Conservation (phyloP, 306 rosid species). For the Gynostemma pentaphyllum region DNA sequence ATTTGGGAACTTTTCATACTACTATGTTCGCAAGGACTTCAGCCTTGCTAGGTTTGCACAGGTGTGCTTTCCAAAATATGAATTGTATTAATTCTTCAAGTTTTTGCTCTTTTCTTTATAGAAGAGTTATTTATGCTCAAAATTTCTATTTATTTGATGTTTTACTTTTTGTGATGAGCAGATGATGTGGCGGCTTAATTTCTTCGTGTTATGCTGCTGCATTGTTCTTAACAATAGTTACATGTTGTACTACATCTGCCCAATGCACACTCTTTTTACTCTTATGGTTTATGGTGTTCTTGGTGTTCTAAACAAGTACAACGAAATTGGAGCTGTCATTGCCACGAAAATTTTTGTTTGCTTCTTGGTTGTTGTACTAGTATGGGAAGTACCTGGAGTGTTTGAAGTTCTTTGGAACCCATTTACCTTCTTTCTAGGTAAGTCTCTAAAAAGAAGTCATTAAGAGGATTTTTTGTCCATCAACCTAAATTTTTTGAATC, state of each 20-base stretch:
- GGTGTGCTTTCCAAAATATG: slow-evolving; percentile 31
- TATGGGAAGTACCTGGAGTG: slow-evolving; percentile 96
- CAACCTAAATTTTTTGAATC: slow-evolving; percentile 1
- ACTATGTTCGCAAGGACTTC: slow-evolving; percentile 87
- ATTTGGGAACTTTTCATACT: slow-evolving; percentile 92
- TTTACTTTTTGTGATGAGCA: slow-evolving; percentile 29
- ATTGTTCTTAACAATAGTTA: slow-evolving; percentile 84
- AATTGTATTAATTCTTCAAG: neutral
- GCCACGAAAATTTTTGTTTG: slow-evolving; percentile 50
- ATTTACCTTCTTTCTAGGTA: slow-evolving; percentile 64
- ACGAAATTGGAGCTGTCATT: slow-evolving; percentile 67
- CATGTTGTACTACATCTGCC: slow-evolving; percentile 91
- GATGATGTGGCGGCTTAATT: slow-evolving; percentile 99
- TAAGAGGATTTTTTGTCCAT: neutral
- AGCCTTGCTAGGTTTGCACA: slow-evolving; percentile 84
- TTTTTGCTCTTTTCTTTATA: neutral
- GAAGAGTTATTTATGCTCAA: neutral
- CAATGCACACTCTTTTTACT: slow-evolving; percentile 96
- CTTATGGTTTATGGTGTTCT: slow-evolving; percentile 87
- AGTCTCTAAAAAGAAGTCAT: slow-evolving; percentile 13
- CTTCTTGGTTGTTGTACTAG: slow-evolving; percentile 66
- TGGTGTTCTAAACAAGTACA: slow-evolving; percentile 69
- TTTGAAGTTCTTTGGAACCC: slow-evolving; percentile 88
- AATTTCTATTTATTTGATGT: neutral
- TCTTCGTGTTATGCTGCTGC: slow-evolving; percentile 73